Base-by-base conservation (phyloP, 352 stramenopile species). In the Phytophthora pisi region DNA sequence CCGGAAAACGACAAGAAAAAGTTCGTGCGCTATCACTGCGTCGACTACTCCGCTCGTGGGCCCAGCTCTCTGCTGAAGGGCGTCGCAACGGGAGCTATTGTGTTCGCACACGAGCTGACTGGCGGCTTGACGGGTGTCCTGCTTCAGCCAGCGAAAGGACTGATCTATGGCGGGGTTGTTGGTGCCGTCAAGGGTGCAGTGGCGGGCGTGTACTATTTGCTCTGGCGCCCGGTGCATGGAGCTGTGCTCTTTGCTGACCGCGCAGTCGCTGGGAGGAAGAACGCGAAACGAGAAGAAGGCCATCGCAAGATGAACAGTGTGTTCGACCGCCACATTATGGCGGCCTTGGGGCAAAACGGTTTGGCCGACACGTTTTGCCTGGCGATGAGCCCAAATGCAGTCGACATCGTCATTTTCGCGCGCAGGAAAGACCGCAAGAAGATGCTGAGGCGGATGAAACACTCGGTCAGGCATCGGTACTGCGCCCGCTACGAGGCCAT, bases 11-110 rank as follows among this genome's bases (percentile, higher is more conserved):
- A 61, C 26, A 57, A 66, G 45, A 72, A 79, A 30, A 70, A 66
- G 5, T 42, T 82, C 11, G 34, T 82, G 5, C 61, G 62, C 18
- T 81, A 82, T 34, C 69, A 78, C 36, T 77, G 56, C 36, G 75
- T 82, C 23, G 72, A 82, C 28, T 86, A 85, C 38, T 75, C 66
- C 0, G 68, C 75, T 57, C 77, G 78, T 52, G 83, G 83, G 0
- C 81, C 83, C 0, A 61, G 72, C 18, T 90, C 79, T 7, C 50
- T 64, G 4, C 40, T 89, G 20, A 57, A 65, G 23, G 77, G 79
- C 47, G 78, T 78, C 1, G 57, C 70, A 8, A 73, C 81, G 16
- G 66, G 59, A 23, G 57, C 61, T 26, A 64, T 65, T 15, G 40
- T 65, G 16, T 63, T 70, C 26, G 57, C 66, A 3, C 49, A 89